Conservation (phyloP, 1,284 basidiomycete genomes). For the Melampsora americana region DNA sequence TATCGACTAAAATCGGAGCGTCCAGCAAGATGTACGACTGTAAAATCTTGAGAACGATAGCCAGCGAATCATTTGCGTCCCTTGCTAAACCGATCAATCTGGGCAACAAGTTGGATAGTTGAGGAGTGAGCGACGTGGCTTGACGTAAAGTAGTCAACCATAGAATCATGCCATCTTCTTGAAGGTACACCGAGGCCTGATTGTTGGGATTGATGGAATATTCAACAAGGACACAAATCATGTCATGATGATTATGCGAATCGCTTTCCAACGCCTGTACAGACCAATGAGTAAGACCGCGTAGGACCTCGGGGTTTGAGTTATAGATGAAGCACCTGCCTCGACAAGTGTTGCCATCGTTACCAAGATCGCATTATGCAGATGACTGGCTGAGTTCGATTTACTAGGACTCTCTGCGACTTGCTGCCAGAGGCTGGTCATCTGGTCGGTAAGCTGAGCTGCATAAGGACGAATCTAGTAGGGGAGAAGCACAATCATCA, state of each 20-base stretch:
- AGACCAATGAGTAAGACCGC: not conserved
- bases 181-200: conserved; percentile 31
- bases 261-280: conserved; percentile 17
- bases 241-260: conserved; percentile 26
- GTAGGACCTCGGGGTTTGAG: not conserved
- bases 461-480: conserved; percentile 29
- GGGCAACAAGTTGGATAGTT: conserved; percentile 18
- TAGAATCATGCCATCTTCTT: conserved; percentile 35
- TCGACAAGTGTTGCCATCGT: conserved; percentile 35
- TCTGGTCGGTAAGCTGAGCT: conserved; percentile 10
- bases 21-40: conserved; percentile 31
- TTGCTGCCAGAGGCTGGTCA: conserved; percentile 38
- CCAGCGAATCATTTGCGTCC: conserved; percentile 27
- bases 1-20: conserved; percentile 13
- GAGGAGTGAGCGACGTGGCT: conserved; percentile 21
- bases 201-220: conserved; percentile 28
- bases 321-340: not conserved
- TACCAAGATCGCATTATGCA: conserved; percentile 35
- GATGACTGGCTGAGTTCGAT: conserved; percentile 22
- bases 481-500: not conserved
- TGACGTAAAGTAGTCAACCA: conserved; percentile 30
- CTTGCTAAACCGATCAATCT: conserved; percentile 9
- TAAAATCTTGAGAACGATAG: conserved; percentile 30
- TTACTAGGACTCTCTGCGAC: conserved; percentile 39
- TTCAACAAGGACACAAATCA: conserved; percentile 22